phyloP scores from a whole-genome alignment of 768 basidiomycete species.

The Russula brevipes region DNA sequence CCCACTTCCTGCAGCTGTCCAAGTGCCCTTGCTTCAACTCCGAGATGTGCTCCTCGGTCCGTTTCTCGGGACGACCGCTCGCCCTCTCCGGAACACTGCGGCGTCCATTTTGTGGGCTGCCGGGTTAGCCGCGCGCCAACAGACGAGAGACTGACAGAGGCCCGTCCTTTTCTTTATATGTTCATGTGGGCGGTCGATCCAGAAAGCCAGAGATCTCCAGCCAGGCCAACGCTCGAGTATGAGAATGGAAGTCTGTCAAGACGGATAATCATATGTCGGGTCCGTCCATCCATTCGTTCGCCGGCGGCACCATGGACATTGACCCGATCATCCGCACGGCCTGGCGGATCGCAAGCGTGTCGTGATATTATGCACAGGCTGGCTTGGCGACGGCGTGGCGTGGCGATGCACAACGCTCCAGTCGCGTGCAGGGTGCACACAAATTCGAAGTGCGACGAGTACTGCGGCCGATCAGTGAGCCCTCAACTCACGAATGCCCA shows the following conservation, averaged over 20 bases:
- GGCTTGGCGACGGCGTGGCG: neutral
- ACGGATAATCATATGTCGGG: neutral
- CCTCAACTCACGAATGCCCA: too few relatives aligned
- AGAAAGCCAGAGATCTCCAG: neutral
- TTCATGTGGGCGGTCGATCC: neutral
- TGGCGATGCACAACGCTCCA: neutral
- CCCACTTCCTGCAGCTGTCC: neutral
- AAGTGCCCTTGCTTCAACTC: neutral
- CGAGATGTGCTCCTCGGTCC: neutral
- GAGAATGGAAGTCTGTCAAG: neutral
- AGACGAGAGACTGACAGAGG: neutral
- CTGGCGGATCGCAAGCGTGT: neutral
- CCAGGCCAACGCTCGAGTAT: constrained; percentile 7
- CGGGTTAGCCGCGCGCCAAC: neutral
- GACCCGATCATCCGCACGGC: neutral
- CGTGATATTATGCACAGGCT: too few relatives aligned
- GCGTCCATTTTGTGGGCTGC: neutral
- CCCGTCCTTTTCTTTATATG: neutral
- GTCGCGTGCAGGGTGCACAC: neutral
- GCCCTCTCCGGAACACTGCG: neutral
- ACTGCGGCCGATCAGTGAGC: too few relatives aligned
- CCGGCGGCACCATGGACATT: neutral
- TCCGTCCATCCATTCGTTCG: neutral
- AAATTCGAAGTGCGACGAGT: neutral
- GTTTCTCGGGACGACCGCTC: neutral